These are phyloP conservation scores for Mangifera indica DNA, from an alignment of 345 rosid species.

Conservation along the genomic window DNA sequence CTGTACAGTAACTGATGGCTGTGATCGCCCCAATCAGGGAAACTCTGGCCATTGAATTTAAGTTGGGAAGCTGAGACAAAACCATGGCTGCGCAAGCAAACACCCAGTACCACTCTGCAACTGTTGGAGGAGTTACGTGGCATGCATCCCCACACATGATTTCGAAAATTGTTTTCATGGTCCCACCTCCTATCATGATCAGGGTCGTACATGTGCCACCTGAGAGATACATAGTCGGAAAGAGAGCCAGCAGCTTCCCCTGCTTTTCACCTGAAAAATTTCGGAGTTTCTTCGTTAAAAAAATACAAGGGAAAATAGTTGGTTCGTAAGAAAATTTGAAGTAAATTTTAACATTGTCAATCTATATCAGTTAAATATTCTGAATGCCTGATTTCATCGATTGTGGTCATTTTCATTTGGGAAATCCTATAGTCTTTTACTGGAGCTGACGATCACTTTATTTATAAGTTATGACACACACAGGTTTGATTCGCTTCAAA, in stretches of 20 bases:
- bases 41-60: slow-evolving; percentile 62
- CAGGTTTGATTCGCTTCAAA: no score
- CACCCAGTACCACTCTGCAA: slow-evolving; percentile 46
- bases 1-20: slow-evolving; percentile 50
- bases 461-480: no score
- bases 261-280: slow-evolving; percentile 42
- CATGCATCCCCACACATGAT: slow-evolving; percentile 34
- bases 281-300: no score
- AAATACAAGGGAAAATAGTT: no score
- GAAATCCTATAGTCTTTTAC: no score
- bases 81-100: slow-evolving; percentile 44
- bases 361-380: neutral
- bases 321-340: no score
- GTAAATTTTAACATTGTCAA: no score
- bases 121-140: slow-evolving; percentile 24
- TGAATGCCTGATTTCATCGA: neutral
- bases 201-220: slow-evolving; percentile 58
- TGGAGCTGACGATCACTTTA: no score
- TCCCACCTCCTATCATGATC: slow-evolving; percentile 54
- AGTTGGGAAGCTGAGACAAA: slow-evolving; percentile 60
- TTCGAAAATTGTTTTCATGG: slow-evolving; percentile 45
- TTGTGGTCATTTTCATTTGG: neutral
- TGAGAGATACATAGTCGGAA: slow-evolving; percentile 61
- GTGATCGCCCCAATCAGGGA: slow-evolving; percentile 59
- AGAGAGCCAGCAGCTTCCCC: slow-evolving; percentile 50